Evolutionary conservation across 1,284 basidiomycete genomes (phyloP), one percentile per base, ranked within the genome.

Genomic region (Phaffia rhodozyma): DNA sequence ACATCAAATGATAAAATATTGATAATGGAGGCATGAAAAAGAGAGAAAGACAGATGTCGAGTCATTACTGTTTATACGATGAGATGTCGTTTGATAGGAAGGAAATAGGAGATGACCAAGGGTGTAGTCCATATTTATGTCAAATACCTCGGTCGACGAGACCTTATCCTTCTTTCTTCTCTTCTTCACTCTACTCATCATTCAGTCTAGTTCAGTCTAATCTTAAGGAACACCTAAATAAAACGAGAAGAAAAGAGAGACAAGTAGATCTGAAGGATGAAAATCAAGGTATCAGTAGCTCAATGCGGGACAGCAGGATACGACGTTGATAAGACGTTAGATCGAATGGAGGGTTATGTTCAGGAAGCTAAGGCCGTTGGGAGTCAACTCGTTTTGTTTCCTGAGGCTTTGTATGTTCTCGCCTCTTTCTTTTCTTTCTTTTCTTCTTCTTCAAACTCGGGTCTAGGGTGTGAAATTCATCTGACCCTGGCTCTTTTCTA

Each of bases 371-470:
- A 67, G 58, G 62, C 61, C 27, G 61, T 69, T 49, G 62, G 60
- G 3, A 62, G 67, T 20, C 67, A 69, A 43, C 64, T 71, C 43
- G 60, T 65, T 34, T 67, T 70, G 6, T 69, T 70, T 56, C 70
- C 69, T 0, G 67, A 69, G 64, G 68, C 71, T 5, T 68, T 70
- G 67, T 62, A 23, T 25, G 64, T 59, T 11, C 3, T n/a, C n/a
- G 23, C 55, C 21, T 38, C 49, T 34, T 9, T 34, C 32, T 5
- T 4, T 34, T 34, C 38, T 43, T 56, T n/a, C 48, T 48, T 3
- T 20, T 50, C 21, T 18, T 16, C 5, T 47, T 43, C 47, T 23
- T 27, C 63, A 9, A 23, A 32, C 7, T 9, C 29, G 20, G 18
- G n/a, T 55, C 32, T 11, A 30, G 9, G 30, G 32, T 34, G 5